Base-by-base conservation (phyloP, 805 yeast species). In the Candida michaelii region DNA sequence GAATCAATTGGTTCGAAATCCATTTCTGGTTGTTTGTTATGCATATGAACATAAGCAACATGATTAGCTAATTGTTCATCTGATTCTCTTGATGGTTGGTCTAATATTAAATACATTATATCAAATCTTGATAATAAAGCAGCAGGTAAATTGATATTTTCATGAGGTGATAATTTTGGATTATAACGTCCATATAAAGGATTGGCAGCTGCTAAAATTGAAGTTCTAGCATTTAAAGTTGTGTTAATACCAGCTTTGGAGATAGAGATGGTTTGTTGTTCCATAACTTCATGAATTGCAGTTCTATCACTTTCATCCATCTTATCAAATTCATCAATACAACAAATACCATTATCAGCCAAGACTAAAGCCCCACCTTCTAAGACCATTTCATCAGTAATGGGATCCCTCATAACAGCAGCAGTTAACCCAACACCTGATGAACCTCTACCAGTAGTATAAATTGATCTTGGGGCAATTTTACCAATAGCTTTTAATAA, bases 371-470 rank as follows among this genome's bases (percentile, higher is more conserved):
- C 98, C 66, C 99, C 99, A 45, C 98, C 99, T 75, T 93, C 99
- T 39, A 93, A 74, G 12, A 93, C 88, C 95, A 91, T 87, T 66
- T 93, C 99, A 64, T 93, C 99, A 1, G 99, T 93, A n/a, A 90
- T 91, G 2, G 98, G 97, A 63, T 93, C 99, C 57, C 93, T 80
- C 95, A 93, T 89, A 27, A 93, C 99, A 0, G 99, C 99, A 1
- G 99, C 99, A 3, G 99, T 93, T 55, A 93, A 73, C 69, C 99
- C 99, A 35, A 93, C 99, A 44, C 99, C 99, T 0, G 99, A 93
- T 3, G 97, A 89, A 62, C 99, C 99, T 57, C 95, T 82, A 69
- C 99, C 99, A 1, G 99, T 93, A 7, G 99, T 93, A 64, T 93
- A 93, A 23, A 93, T 95, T 39, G 96, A 95, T 58, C 98, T 77